Base-by-base conservation (phyloP, 140 eudicot genomes). In the Erigeron philadelphicus region DNA sequence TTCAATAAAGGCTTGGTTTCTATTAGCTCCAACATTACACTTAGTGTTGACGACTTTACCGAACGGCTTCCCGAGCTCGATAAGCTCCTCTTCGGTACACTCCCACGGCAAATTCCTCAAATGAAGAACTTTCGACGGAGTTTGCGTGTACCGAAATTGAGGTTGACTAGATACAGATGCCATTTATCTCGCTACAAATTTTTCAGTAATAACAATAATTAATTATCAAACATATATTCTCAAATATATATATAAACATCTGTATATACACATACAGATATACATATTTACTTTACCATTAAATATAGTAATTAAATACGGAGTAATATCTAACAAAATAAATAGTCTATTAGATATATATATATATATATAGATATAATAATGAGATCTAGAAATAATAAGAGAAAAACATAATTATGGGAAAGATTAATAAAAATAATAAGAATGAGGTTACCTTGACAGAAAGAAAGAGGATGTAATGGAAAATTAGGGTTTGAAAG, bases 61-160 rank as follows among this genome's bases (percentile, higher is more conserved):
- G 64, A 92, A 92, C 0, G 96, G 98, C 72, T 84, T 88, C 45
- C 96, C 96, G 44, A 92, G 79, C 55, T 88, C 98, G 43, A 88
- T 74, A 50, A 92, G 71, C 38, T 88, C 96, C 81, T 92, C 98
- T 79, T 92, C 95, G 0, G 93, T 86, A 66, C 98, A 92, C 76
- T 92, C 98, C 96, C 96, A 92, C 21, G 90, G 96, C 83, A 92
- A 81, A 81, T 92, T 92, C 80, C 98, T 84, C 75, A 88, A 62
- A 72, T 88, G 98, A 35, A 92, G 95, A 74, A 92, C 98, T 82
- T 83, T 88, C 0, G 96, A 92, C 1, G 98, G 96, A 12, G 96
- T 83, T 79, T 88, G 98, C 17, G 97, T 88, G 88, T 88, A 88
- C 11, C 89, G 90, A 72, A 85, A 85, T 78, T 85, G 87, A 12